Percentiles rank a stretch among this genome's conserved stretches.
Evolutionary conservation across 2,329 filamentous ascomycete species (phyloP).

Genomic region (Neocatenulostroma microsporum): DNA sequence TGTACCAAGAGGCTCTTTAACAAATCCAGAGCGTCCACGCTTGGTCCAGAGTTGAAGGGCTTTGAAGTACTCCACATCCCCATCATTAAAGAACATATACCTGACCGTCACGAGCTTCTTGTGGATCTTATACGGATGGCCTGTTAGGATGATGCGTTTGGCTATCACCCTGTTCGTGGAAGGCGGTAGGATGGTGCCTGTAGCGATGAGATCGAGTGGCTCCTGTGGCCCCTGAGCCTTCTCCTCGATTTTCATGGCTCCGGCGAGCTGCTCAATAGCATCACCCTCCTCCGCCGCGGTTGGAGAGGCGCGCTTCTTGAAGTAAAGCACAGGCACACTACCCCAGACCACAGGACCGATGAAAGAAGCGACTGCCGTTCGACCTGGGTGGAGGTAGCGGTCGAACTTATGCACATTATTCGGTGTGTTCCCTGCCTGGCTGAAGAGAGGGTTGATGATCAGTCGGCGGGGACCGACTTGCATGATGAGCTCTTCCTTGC

Average conservation of each 20-base stretch:
- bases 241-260: constrained; percentile 15
- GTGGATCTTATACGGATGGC: constrained; percentile 98
- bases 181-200: constrained; percentile 77
- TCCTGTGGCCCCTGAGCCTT: constrained; percentile 21
- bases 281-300: constrained; percentile 38
- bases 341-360: constrained; percentile 91
- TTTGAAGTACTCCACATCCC: constrained; percentile 97
- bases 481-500: constrained; percentile 85
- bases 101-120: constrained; percentile 93
- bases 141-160: constrained; percentile 88
- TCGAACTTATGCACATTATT: constrained; percentile 98
- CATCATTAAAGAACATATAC: constrained; percentile 99
- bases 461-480: constrained; percentile 86
- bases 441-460: constrained; percentile 84
- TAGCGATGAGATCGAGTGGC: constrained; percentile 74
- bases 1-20: constrained; percentile 91
- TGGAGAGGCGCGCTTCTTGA: constrained; percentile 51
- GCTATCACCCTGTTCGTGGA: constrained; percentile 70
- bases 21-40: constrained; percentile 75
- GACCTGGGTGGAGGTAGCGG: constrained; percentile 82
- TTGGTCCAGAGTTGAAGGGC: constrained; percentile 91
- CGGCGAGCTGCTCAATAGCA: constrained; percentile 33
- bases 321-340: constrained; percentile 80
- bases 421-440: constrained; percentile 76
- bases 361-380: constrained; percentile 81